Evolutionary conservation across 257 asterid species (phyloP).

Genomic region (Przewalskia tangutica): DNA sequence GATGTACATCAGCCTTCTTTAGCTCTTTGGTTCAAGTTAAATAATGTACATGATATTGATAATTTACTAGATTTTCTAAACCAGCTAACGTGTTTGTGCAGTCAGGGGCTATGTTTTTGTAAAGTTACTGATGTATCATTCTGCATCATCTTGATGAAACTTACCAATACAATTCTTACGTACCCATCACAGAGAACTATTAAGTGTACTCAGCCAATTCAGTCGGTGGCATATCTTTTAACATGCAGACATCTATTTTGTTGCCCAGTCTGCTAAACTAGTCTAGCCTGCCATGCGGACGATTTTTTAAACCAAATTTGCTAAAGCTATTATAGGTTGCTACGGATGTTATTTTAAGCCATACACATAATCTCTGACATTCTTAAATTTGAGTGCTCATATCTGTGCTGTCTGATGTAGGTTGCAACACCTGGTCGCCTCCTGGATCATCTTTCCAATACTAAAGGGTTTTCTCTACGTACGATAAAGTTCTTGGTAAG

Average conservation of each 20-base stretch:
- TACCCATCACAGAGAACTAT: neutral
- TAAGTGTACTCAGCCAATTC: neutral
- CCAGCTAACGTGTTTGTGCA: neutral
- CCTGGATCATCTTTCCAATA: conserved; percentile 75
- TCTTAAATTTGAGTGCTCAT: neutral
- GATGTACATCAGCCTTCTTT: neutral
- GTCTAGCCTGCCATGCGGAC: neutral
- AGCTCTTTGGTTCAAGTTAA: neutral
- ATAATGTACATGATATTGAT: neutral
- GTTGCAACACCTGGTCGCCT: conserved; percentile 97
- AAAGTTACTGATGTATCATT: neutral
- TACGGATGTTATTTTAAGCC: neutral
- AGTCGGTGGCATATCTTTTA: neutral
- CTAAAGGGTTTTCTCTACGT: conserved; percentile 79
- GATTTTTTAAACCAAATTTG: too few species aligned
- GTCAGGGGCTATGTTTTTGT: neutral
- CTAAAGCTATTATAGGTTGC: neutral
- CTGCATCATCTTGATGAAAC: neutral
- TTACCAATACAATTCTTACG: neutral
- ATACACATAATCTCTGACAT: neutral
- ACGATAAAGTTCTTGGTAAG: conserved; percentile 65
- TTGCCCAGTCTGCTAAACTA: neutral
- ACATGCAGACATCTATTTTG: neutral
- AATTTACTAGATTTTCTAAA: neutral
- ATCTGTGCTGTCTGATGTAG: conserved; percentile 20